phyloP scores from a whole-genome alignment of 345 rosid genomes.

The Sonneratia alba region DNA sequence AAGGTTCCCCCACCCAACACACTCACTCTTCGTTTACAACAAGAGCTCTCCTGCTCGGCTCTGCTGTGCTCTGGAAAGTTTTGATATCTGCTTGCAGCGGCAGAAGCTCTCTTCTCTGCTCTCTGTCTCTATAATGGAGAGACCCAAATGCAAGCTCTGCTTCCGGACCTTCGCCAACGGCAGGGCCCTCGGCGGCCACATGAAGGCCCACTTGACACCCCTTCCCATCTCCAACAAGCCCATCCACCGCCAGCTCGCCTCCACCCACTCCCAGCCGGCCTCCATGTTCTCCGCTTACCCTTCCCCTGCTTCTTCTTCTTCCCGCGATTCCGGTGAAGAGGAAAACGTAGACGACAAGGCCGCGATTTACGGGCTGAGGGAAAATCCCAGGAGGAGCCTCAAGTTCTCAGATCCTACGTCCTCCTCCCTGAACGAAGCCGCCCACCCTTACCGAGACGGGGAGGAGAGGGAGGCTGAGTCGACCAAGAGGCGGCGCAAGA shows the following conservation, averaged over 20 bases:
- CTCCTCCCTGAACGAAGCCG: constrained; percentile 37
- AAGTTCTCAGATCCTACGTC: constrained; percentile 44
- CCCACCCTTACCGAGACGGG: constrained; percentile 20
- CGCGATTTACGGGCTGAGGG: constrained; percentile 11
- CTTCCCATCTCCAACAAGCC: too few relatives aligned
- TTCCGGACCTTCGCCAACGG: constrained; percentile 65
- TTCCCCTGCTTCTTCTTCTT: constrained; percentile 33
- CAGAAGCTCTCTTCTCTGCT: background rate
- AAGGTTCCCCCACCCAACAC: too few relatives aligned
- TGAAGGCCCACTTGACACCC: constrained; percentile 61
- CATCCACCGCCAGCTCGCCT: constrained; percentile 14
- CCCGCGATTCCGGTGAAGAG: constrained; percentile 11
- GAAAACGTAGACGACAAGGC: constrained; percentile 10
- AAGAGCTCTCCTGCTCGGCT: too few relatives aligned
- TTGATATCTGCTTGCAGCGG: too few relatives aligned
- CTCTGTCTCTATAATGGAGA: constrained; percentile 38
- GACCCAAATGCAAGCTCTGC: constrained; percentile 76
- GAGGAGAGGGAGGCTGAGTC: constrained; percentile 74
- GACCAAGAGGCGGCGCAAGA: background rate
- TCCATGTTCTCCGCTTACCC: constrained; percentile 11
- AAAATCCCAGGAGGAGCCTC: constrained; percentile 20
- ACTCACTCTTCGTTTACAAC: too few relatives aligned
- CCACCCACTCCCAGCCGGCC: constrained; percentile 24
- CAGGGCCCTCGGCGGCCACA: constrained; percentile 91
- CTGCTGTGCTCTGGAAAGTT: too few relatives aligned